Percentiles rank a stretch among this genome's conserved stretches.
These are phyloP conservation scores for Grosmannia penicillata DNA, from an alignment of 2,329 filamentous ascomycete species.

Conservation along the genomic window DNA sequence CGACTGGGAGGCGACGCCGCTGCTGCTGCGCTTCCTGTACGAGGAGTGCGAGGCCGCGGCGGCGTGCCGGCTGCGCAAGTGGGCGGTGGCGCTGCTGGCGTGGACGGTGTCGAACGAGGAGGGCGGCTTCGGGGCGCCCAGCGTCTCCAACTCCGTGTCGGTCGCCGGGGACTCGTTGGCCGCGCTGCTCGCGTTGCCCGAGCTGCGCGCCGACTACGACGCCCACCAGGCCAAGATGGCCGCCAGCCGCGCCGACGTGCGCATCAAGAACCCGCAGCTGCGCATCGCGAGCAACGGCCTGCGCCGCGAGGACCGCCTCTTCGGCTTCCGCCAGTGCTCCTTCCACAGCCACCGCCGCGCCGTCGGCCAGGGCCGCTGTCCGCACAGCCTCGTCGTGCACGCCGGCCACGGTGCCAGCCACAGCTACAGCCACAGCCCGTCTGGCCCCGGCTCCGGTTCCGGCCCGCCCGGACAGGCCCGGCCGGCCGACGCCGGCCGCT, in stretches of 20 bases:
- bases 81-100: slow-evolving; percentile 46
- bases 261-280: slow-evolving; percentile 46
- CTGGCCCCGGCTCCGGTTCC: too few relatives aligned
- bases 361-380: slow-evolving; percentile 39
- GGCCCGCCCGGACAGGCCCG: neutral
- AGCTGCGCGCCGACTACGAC: slow-evolving; percentile 34
- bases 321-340: slow-evolving; percentile 46
- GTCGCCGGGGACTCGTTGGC: too few relatives aligned
- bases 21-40: slow-evolving; percentile 37
- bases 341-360: slow-evolving; percentile 42
- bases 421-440: neutral
- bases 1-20: slow-evolving; percentile 41
- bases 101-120: slow-evolving; percentile 28
- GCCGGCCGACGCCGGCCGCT: too few relatives aligned
- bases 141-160: slow-evolving; percentile 12
- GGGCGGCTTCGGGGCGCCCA: neutral
- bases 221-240: slow-evolving; percentile 37
- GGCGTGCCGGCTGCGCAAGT: slow-evolving; percentile 38
- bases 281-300: slow-evolving; percentile 40
- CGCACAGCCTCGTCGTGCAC: slow-evolving; percentile 19
- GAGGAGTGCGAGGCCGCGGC: slow-evolving; percentile 31
- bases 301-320: slow-evolving; percentile 39
- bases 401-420: neutral
- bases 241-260: slow-evolving; percentile 31
- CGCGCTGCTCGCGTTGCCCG: slow-evolving; percentile 27